These are phyloP conservation scores for Neofusicoccum cordaticola DNA, from an alignment of 2,329 filamentous ascomycete genomes.

Conservation along the genomic window DNA sequence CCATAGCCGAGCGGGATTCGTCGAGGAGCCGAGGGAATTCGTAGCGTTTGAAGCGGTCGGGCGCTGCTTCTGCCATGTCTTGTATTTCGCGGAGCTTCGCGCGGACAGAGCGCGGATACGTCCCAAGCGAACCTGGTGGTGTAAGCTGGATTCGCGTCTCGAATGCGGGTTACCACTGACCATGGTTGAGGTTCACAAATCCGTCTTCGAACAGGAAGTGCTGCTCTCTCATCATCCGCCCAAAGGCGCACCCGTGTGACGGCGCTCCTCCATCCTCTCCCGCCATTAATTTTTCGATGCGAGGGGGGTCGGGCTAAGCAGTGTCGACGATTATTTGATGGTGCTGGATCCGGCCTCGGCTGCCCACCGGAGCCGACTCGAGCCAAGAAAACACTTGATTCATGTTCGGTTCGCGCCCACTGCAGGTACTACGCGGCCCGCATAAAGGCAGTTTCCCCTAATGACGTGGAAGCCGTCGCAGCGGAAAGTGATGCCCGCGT, in stretches of 20 bases:
- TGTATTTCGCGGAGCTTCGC: background rate
- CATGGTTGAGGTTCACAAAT: background rate
- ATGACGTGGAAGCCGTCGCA: too few species aligned
- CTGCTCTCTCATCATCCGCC: background rate
- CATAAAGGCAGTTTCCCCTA: too few species aligned
- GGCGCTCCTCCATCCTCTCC: background rate
- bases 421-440: too few species aligned
- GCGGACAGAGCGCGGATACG: background rate
- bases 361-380: too few species aligned
- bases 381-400: too few species aligned
- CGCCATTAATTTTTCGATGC: background rate
- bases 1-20: background rate
- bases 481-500: too few species aligned
- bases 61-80: background rate
- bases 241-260: background rate
- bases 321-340: background rate
- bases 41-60: background rate
- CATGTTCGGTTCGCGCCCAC: too few species aligned
- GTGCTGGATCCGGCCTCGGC: too few species aligned
- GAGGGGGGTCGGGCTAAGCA: background rate
- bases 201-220: background rate
- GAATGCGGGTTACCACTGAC: background rate
- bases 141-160: background rate
- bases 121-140: background rate
- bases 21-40: background rate